Percentiles rank a stretch among this genome's conserved stretches.
Conservation (phyloP, 805 yeast species). For the Candida boleticola region DNA sequence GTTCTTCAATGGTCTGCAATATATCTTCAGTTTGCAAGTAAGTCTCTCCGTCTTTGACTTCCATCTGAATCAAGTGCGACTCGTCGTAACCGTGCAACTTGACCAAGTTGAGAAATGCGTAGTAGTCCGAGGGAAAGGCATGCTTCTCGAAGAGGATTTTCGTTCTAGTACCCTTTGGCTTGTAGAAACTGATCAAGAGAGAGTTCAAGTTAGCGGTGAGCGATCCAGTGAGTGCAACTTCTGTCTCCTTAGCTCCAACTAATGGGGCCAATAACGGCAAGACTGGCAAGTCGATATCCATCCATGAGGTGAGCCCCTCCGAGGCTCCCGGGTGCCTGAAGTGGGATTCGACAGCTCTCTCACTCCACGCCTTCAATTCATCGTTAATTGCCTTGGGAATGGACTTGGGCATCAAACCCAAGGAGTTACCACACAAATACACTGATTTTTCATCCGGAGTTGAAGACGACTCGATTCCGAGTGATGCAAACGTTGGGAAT, state of each 20-base stretch:
- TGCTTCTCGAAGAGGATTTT: slow-evolving; percentile 82
- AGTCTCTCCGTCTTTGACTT: slow-evolving; percentile 58
- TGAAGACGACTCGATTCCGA: slow-evolving; percentile 43
- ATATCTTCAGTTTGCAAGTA: slow-evolving; percentile 64
- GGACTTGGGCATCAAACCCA: slow-evolving; percentile 80
- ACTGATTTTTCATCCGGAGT: slow-evolving; percentile 23
- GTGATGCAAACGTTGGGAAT: slow-evolving; percentile 63
- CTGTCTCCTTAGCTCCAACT: slow-evolving; percentile 73
- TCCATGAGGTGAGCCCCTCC: slow-evolving; percentile 65
- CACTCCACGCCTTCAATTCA: slow-evolving; percentile 82
- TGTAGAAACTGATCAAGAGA: slow-evolving; percentile 69
- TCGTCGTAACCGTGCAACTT: slow-evolving; percentile 54
- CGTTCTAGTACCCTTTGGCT: slow-evolving; percentile 54
- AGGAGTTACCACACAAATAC: slow-evolving; percentile 91
- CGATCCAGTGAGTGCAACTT: slow-evolving; percentile 86
- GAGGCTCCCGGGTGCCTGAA: slow-evolving; percentile 59
- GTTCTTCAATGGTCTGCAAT: slow-evolving; percentile 48
- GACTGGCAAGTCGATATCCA: slow-evolving; percentile 77
- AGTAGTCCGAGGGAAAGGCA: slow-evolving; percentile 91
- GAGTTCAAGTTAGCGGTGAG: slow-evolving; percentile 81
- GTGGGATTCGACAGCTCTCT: slow-evolving; percentile 81
- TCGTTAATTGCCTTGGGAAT: slow-evolving; percentile 55
- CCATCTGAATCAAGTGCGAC: slow-evolving; percentile 60
- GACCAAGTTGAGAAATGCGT: slow-evolving; percentile 76
- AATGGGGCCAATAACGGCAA: slow-evolving; percentile 65